These are phyloP conservation scores for Blastosporella zonata DNA, from an alignment of 1,284 basidiomycete species.

Conservation along the genomic window DNA sequence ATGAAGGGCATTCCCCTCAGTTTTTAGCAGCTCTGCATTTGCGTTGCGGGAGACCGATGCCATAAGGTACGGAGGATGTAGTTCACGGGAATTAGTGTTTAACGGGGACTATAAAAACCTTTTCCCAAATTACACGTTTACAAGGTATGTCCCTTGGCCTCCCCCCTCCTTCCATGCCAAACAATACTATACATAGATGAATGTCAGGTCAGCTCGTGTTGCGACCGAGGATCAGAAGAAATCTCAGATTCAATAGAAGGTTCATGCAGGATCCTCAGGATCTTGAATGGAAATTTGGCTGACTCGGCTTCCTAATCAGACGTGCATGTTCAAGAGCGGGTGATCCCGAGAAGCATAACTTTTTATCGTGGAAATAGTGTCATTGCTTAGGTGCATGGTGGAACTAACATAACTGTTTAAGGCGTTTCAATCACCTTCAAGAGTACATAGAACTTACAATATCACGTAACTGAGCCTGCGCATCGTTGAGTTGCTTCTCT, in stretches of 20 bases:
- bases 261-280: background rate
- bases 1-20: conserved; percentile 27
- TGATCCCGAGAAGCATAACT: too few species aligned
- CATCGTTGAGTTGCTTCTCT: conserved; percentile 89
- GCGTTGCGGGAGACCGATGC: background rate
- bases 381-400: conserved; percentile 55
- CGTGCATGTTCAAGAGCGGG: too few species aligned
- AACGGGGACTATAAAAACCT: background rate
- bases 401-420: conserved; percentile 40
- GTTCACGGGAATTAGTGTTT: background rate
- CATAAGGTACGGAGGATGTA: background rate
- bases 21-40: conserved; percentile 26
- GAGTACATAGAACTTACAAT: conserved; percentile 55
- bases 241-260: conserved; percentile 2
- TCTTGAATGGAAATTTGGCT: too few species aligned
- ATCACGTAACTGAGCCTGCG: conserved; percentile 81
- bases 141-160: background rate
- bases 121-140: background rate
- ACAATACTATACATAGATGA: conserved; percentile 1
- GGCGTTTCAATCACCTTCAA: background rate
- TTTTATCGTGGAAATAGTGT: background rate
- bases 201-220: background rate
- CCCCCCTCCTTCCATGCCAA: too few species aligned
- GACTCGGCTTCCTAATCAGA: too few species aligned
- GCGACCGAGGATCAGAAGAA: conserved; percentile 4